phyloP scores from a whole-genome alignment of 225 moss, liverwort and hornwort species.

The Antitrichia curtipendula region DNA sequence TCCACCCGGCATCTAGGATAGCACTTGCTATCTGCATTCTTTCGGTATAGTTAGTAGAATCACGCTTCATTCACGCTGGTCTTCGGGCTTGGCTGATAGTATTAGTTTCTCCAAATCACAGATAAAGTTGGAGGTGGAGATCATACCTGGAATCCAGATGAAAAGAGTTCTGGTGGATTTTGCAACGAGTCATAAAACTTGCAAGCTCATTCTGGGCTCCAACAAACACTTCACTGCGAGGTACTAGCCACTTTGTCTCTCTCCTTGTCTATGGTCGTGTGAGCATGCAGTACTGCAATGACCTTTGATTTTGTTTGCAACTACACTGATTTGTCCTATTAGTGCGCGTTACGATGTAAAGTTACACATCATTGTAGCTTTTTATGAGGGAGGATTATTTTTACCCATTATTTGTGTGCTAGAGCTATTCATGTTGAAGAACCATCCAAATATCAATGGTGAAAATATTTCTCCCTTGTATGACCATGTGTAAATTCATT shows the following conservation, averaged over 20 bases:
- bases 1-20: background rate
- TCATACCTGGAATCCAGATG: conserved; percentile 20
- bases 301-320: background rate
- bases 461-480: background rate
- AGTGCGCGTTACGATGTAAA: background rate
- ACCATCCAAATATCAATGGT: background rate
- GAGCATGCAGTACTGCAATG: background rate
- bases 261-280: background rate
- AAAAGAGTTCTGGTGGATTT: conserved; percentile 27
- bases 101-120: background rate
- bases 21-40: background rate
- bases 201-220: conserved; percentile 39
- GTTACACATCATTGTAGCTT: background rate
- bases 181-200: conserved; percentile 14
- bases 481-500: background rate
- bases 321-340: background rate
- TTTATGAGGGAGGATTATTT: background rate
- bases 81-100: background rate
- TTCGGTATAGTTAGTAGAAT: background rate
- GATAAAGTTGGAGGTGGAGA: conserved; percentile 46
- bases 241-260: background rate
- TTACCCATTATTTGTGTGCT: background rate
- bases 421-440: background rate
- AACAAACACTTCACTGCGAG: conserved; percentile 23
- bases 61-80: background rate